Percentiles rank a stretch among this genome's conserved stretches.
These are phyloP conservation scores for Casaregolazyma lundiana DNA, from an alignment of 1,139 yeast species.

Conservation along the genomic window DNA sequence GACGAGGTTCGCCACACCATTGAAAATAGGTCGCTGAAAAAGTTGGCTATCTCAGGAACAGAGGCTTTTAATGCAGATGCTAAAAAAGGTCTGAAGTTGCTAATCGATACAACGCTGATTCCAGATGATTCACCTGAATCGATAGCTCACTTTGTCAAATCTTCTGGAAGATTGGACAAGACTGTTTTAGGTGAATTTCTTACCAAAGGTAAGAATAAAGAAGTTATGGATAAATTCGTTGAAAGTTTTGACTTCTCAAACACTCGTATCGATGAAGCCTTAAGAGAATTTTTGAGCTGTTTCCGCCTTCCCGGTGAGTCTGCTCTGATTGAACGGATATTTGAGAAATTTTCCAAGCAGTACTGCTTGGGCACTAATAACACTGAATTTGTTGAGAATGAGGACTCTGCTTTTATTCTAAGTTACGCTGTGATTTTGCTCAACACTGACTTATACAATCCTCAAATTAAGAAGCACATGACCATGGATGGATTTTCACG, in stretches of 20 bases:
- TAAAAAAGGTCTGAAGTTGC: slow-evolving; percentile 60
- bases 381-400: slow-evolving; percentile 43
- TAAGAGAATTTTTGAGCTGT: slow-evolving; percentile 71
- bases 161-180: slow-evolving; percentile 78
- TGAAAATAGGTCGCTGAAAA: slow-evolving; percentile 53
- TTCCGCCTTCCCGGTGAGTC: slow-evolving; percentile 97
- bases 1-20: slow-evolving; percentile 20
- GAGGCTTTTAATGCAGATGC: slow-evolving; percentile 74
- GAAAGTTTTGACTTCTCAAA: slow-evolving; percentile 68
- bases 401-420: slow-evolving; percentile 89
- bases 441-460: slow-evolving; percentile 88
- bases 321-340: slow-evolving; percentile 88
- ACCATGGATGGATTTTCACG: slow-evolving; percentile 72
- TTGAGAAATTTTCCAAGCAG: slow-evolving; percentile 78
- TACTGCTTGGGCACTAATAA: slow-evolving; percentile 48
- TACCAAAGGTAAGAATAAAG: slow-evolving; percentile 67
- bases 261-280: slow-evolving; percentile 87
- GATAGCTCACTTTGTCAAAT: slow-evolving; percentile 70
- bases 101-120: slow-evolving; percentile 63
- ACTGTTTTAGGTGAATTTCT: slow-evolving; percentile 80
- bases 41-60: slow-evolving; percentile 70
- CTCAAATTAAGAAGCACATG: slow-evolving; percentile 75
- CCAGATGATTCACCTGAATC: slow-evolving; percentile 52
- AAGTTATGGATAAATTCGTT: slow-evolving; percentile 61
- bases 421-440: slow-evolving; percentile 90